Percentiles rank a stretch among this genome's conserved stretches.
These are phyloP conservation scores for Nicotiana tabacum DNA, from an alignment of 257 asterid species.

Conservation along the genomic window DNA sequence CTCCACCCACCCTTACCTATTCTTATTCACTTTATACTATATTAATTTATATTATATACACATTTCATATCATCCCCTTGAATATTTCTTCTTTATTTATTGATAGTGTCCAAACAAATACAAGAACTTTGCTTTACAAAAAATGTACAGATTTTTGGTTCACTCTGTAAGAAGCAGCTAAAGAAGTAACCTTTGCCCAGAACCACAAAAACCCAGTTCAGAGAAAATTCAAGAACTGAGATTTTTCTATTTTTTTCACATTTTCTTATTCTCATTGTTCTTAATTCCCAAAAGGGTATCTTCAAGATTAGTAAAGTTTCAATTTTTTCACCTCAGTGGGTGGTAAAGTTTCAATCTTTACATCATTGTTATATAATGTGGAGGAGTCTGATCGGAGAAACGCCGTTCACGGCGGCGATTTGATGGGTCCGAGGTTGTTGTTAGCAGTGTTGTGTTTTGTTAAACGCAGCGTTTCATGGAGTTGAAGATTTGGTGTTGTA, in stretches of 20 bases:
- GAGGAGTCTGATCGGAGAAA: conserved; percentile 48
- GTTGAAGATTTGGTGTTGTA: conserved; percentile 65
- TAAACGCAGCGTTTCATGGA: conserved; percentile 68
- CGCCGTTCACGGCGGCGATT: conserved; percentile 33
- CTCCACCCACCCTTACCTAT: conserved; percentile 45
- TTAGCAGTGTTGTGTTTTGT: conserved; percentile 17
- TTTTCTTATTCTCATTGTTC: neutral
- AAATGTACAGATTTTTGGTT: conserved; percentile 6
- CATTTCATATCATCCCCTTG: neutral
- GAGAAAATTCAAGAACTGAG: neutral
- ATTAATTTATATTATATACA: conserved; percentile 1
- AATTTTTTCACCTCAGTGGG: neutral
- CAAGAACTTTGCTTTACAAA: neutral
- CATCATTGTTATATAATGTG: conserved; percentile 39
- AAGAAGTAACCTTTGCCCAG: neutral
- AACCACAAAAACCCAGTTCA: conserved; percentile 2
- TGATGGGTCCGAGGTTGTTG: conserved; percentile 57
- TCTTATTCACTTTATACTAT: conserved; percentile 19
- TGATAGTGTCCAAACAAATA: neutral
- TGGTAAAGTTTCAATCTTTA: neutral
- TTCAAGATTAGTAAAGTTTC: conserved; percentile 1
- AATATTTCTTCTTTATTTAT: neutral
- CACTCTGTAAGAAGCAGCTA: neutral
- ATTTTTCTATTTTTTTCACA: too few relatives aligned
- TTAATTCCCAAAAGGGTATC: conserved; percentile 1